Evolutionary conservation across 345 rosid genomes (phyloP), one percentile per base, ranked within the genome.

Genomic region (Dovyalis caffra): DNA sequence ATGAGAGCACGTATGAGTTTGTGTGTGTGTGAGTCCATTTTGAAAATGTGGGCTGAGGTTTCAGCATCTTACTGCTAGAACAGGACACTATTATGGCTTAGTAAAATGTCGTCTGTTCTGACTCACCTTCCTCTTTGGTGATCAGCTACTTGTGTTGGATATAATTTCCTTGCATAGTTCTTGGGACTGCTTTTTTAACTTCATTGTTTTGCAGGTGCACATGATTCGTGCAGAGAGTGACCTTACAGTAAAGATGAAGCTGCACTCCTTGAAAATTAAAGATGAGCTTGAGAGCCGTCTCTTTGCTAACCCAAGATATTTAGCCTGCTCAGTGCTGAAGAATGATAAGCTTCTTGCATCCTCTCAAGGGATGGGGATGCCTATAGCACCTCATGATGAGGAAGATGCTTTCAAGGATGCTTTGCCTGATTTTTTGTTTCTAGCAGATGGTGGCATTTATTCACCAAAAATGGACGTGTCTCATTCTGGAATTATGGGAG

Each of bases 321-420:
- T 95, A 75, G 97, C 90, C 14, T 87, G 84, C 81, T 95, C 99
- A 57, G 92, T 95, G 79, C 80, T 89, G 78, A 89, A 89, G 78
- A 85, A 84, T 69, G 90, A 90, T 43, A 79, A 82, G 82, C 61
- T 85, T 51, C 78, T 79, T 64, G 76, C 83, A 49, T 85, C 86
- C 43, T 70, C 76, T 69, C 82, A 49, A 69, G 87, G 70, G 80
- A 83, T 73, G 78, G 88, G 82, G 72, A 77, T 77, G 76, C 64
- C 84, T 68, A 68, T 71, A 60, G 79, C 71, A 64, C 88, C 72
- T 74, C 76, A 72, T 31, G 99, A 95, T 79, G 99, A 95, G 29
- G 96, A 91, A 73, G 97, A 95, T 79, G 56, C 85, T 78, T 95
- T 93, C 78, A 88, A 78, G 66, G 99, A 95, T 85, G 99, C 98